Evolutionary conservation across 2,329 filamentous ascomycete species (phyloP), one percentile per base, ranked within the genome.

Genomic region (Ascochyta pisi): DNA sequence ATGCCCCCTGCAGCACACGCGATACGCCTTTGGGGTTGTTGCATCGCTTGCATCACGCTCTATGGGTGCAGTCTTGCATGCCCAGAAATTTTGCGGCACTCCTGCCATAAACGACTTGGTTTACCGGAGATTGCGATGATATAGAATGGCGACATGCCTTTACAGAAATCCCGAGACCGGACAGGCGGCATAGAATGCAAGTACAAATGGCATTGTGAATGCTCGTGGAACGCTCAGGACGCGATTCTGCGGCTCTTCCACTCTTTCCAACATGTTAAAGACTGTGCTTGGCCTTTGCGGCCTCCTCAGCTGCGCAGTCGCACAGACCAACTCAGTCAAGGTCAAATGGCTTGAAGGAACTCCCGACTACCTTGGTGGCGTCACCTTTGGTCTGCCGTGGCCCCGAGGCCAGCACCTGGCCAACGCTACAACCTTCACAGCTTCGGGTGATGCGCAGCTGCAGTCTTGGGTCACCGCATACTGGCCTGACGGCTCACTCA

Each of bases 401-500:
- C 66, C 69, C 24, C 67, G 66, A 4, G 77, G 76, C 15, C 72
- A 74, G 47, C 70, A 77, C 24, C 66, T 67, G 40, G 69, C 74
- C 13, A 72, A 76, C 35, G 60, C 62, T 43, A 78, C 77, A 16
- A 70, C 58, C 27, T 78, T 67, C 59, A 68, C 53, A 31, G 58
- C 62, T 45, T 75, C 65, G 1, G 68, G 70, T 2, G 70, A 65
- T 22, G 60, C 48, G 7, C 56, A 67, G 13, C 67, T 84, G 6
- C 80, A 86, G 57, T 83, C 84, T 0, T 86, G 84, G 84, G 74
- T 79, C 3, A 86, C 82, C 0, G 83, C 81, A 0, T 84, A 83
- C 66, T 87, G 84, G 85, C 78, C 80, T 1, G 85, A 87, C 69
- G 83, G 82, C 24, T 85, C 84, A 0, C 76, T 86, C 49, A 87